These are phyloP conservation scores for Tolypocladium album DNA, from an alignment of 2,329 filamentous ascomycete genomes.

Conservation along the genomic window DNA sequence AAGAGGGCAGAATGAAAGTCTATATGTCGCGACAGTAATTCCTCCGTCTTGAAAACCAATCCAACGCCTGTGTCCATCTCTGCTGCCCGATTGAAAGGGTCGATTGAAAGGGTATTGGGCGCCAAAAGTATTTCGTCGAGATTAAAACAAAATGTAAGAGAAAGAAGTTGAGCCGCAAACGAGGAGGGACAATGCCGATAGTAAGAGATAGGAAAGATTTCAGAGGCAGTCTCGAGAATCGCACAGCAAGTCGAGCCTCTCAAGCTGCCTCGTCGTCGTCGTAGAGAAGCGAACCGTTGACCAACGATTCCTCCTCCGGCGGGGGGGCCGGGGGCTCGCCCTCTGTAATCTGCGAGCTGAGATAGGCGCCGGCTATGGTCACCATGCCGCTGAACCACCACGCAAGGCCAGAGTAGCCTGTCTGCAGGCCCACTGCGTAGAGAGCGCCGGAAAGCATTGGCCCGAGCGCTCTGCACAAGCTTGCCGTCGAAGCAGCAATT, in stretches of 20 bases:
- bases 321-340: conserved; percentile 32
- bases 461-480: conserved; percentile 76
- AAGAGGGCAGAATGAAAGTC: not conserved
- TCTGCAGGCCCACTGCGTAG: conserved; percentile 67
- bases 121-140: not conserved
- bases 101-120: conserved; percentile 7
- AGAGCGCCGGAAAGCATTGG: conserved; percentile 80
- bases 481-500: conserved; percentile 82
- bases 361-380: conserved; percentile 60
- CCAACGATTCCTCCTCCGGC: conserved; percentile 23
- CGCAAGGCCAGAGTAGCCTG: conserved; percentile 76
- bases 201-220: conserved; percentile 1
- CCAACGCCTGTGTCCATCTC: conserved; percentile 3
- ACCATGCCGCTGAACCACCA: conserved; percentile 88
- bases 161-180: conserved; percentile 1
- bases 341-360: conserved; percentile 69
- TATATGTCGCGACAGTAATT: not conserved
- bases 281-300: conserved; percentile 21
- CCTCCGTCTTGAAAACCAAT: not conserved
- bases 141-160: not conserved
- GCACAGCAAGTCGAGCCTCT: conserved; percentile 4
- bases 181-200: not conserved
- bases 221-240: not conserved
- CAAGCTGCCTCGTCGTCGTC: conserved; percentile 20
- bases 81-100: conserved; percentile 1